These are phyloP conservation scores for Sarocladium oryzae DNA, from an alignment of 2,329 filamentous ascomycete genomes.

Conservation along the genomic window DNA sequence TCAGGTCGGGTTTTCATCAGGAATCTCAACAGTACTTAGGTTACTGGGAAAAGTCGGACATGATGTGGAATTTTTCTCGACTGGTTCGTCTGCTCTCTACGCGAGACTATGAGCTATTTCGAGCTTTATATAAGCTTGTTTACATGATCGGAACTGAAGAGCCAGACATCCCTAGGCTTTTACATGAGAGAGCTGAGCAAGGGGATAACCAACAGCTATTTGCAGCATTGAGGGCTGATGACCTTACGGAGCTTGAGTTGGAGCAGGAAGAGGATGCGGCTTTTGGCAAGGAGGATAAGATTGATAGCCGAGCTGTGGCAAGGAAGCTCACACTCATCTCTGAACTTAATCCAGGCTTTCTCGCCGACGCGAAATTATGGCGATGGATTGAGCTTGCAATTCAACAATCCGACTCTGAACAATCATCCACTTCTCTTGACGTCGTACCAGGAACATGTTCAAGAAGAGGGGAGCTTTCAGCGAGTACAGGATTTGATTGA, in stretches of 20 bases:
- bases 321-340: constrained; percentile 10
- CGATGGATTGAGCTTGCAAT: constrained; percentile 8
- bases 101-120: constrained; percentile 9
- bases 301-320: constrained; percentile 9
- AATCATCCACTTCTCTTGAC: no score
- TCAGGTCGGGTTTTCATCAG: constrained; percentile 11
- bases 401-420: no score
- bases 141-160: background rate
- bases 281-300: background rate
- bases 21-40: background rate
- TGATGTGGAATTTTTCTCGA: constrained; percentile 12
- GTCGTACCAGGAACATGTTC: no score
- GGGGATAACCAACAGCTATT: constrained; percentile 10
- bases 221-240: constrained; percentile 9
- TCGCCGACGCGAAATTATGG: constrained; percentile 11
- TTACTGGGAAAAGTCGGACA: constrained; percentile 12
- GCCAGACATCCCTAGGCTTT: constrained; percentile 7
- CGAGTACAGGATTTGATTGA: no score
- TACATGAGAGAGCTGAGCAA: constrained; percentile 7
- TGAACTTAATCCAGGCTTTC: constrained; percentile 10
- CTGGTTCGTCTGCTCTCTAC: constrained; percentile 11
- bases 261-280: background rate
- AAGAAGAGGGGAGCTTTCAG: no score
- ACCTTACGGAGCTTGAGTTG: constrained; percentile 5
- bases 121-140: constrained; percentile 9